Percentiles rank a stretch among this genome's conserved stretches.
phyloP scores from a whole-genome alignment of 1,284 basidiomycete species.

The Cryptococcus sp. region DNA sequence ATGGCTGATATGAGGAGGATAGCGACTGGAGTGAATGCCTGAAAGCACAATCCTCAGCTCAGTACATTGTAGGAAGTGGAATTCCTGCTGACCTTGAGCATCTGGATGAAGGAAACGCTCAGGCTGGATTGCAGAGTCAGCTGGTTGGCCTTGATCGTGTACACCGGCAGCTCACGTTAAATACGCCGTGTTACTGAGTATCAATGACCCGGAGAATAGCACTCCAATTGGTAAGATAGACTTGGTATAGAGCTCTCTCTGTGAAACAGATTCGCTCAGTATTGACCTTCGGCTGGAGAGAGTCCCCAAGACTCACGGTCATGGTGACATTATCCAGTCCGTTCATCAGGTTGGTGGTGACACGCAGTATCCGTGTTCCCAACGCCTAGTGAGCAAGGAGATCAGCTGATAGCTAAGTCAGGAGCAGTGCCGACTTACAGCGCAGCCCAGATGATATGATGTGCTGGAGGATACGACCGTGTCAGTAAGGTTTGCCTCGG shows the following conservation, averaged over 20 bases:
- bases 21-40: slow-evolving; percentile 92
- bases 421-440: slow-evolving; percentile 30
- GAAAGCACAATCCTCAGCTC: not conserved
- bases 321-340: slow-evolving; percentile 81
- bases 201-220: slow-evolving; percentile 88
- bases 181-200: slow-evolving; percentile 93
- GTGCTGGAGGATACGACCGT: slow-evolving; percentile 74
- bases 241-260: slow-evolving; percentile 72
- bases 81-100: slow-evolving; percentile 76
- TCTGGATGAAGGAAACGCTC: slow-evolving; percentile 94
- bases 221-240: slow-evolving; percentile 91
- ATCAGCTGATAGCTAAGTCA: not conserved
- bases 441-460: slow-evolving; percentile 52
- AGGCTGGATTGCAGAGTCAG: slow-evolving; percentile 56
- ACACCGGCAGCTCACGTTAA: slow-evolving; percentile 54
- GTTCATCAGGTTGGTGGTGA: slow-evolving; percentile 82
- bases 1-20: slow-evolving; percentile 90
- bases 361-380: slow-evolving; percentile 82
- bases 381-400: slow-evolving; percentile 63
- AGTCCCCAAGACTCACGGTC: slow-evolving; percentile 56
- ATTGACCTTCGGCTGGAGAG: too few relatives aligned
- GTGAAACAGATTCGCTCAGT: not conserved
- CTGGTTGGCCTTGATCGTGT: not conserved
- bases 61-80: not conserved
- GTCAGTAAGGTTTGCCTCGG: slow-evolving; percentile 52